A percentile compares a stretch with the other conserved stretches of the same genome.
Evolutionary conservation across 2,329 filamentous ascomycete genomes (phyloP).

Genomic region (Aaosphaeria pasadenensis): DNA sequence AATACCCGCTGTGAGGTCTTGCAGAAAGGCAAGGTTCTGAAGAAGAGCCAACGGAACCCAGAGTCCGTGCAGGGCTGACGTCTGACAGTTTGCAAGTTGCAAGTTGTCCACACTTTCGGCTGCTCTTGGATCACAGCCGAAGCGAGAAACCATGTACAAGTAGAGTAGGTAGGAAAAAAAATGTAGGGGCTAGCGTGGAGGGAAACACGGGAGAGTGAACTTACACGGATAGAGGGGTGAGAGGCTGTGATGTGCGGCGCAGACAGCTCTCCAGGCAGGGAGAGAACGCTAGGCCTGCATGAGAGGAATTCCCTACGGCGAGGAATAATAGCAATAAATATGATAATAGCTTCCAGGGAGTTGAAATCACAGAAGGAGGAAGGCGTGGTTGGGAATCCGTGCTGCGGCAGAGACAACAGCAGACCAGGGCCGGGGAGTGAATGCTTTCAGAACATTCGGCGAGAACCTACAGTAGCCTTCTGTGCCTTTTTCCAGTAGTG

Average conservation of each 20-base stretch:
- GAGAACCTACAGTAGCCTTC: conserved; percentile 16
- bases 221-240: conserved; percentile 21
- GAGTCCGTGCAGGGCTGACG: conserved; percentile 39
- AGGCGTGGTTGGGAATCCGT: conserved; percentile 22
- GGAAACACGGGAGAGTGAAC: conserved; percentile 19
- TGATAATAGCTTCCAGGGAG: conserved; percentile 22
- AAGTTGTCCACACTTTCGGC: conserved; percentile 26
- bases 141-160: conserved; percentile 20
- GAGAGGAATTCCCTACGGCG: conserved; percentile 13
- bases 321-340: conserved; percentile 31
- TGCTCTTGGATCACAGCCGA: conserved; percentile 31
- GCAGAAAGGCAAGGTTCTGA: conserved; percentile 30
- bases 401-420: conserved; percentile 23
- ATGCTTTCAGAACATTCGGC: conserved; percentile 11
- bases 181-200: conserved; percentile 9
- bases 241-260: conserved; percentile 24
- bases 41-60: conserved; percentile 31
- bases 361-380: conserved; percentile 10
- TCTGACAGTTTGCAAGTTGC: conserved; percentile 16
- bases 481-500: conserved; percentile 15
- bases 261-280: conserved; percentile 21
- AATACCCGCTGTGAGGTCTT: conserved; percentile 31
- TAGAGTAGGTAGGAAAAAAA: conserved; percentile 6
- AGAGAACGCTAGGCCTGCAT: conserved; percentile 20
- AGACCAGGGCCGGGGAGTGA: conserved; percentile 18